These are phyloP conservation scores for Phytophthora sp. DNA, from an alignment of 352 stramenopile genomes.

Conservation along the genomic window DNA sequence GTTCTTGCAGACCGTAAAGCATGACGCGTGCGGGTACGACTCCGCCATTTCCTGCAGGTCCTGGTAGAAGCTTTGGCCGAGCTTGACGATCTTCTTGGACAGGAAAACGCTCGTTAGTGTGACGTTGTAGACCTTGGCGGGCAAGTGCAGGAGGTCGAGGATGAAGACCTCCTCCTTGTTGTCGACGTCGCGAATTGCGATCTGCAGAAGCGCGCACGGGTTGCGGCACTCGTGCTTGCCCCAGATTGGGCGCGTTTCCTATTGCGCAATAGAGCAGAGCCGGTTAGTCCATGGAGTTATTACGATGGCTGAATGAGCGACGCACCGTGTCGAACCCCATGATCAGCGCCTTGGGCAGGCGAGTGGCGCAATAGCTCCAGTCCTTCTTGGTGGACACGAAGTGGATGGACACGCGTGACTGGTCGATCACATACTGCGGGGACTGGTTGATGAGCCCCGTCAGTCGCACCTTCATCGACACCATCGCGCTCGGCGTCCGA, in stretches of 20 bases:
- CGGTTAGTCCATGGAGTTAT: neutral
- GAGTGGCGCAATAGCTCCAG: slow-evolving; percentile 56
- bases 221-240: slow-evolving; percentile 45
- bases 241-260: slow-evolving; percentile 77
- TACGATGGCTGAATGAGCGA: slow-evolving; percentile 18
- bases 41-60: slow-evolving; percentile 65
- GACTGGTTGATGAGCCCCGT: slow-evolving; percentile 59
- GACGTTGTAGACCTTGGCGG: slow-evolving; percentile 65
- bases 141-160: slow-evolving; percentile 66
- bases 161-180: slow-evolving; percentile 75
- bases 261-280: too few relatives aligned
- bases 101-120: slow-evolving; percentile 64
- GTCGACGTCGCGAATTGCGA: slow-evolving; percentile 58
- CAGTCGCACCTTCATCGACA: too few relatives aligned
- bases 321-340: slow-evolving; percentile 79
- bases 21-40: slow-evolving; percentile 71
- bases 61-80: slow-evolving; percentile 69
- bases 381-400: slow-evolving; percentile 57
- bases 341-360: slow-evolving; percentile 52
- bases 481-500: too few relatives aligned
- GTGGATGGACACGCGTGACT: slow-evolving; percentile 42
- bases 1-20: slow-evolving; percentile 67
- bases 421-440: slow-evolving; percentile 57
- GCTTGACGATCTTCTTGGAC: slow-evolving; percentile 69
- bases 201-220: slow-evolving; percentile 63